These are phyloP conservation scores for Sporothrix phasma DNA, from an alignment of 2,329 filamentous ascomycete genomes.

Conservation along the genomic window DNA sequence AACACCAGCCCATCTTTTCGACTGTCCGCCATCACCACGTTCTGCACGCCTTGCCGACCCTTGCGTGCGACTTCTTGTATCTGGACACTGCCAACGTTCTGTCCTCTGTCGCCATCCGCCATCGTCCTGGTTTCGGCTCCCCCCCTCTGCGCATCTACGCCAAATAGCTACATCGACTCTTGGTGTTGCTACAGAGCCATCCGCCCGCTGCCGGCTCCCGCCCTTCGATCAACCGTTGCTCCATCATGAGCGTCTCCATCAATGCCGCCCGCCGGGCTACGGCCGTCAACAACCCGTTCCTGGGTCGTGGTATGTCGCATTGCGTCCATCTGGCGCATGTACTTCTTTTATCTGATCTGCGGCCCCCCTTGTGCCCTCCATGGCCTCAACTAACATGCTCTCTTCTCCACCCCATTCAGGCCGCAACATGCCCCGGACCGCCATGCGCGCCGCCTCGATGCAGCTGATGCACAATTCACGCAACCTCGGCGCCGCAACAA, in stretches of 20 bases:
- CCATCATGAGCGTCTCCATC: slow-evolving; percentile 46
- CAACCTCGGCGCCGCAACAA: slow-evolving; percentile 36
- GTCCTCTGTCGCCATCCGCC: not conserved
- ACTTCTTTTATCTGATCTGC: not conserved
- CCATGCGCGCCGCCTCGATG: slow-evolving; percentile 37
- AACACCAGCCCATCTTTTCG: not conserved
- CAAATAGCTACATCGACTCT: not conserved
- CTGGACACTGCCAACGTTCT: not conserved
- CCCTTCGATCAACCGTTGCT: not conserved
- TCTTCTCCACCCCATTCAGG: slow-evolving; percentile 26
- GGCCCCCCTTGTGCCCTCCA: slow-evolving; percentile 18
- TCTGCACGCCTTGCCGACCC: not conserved
- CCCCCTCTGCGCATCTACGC: not conserved
- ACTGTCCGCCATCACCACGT: not conserved
- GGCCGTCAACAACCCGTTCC: slow-evolving; percentile 42
- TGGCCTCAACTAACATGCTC: slow-evolving; percentile 19
- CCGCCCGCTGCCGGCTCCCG: not conserved
- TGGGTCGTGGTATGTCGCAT: slow-evolving; percentile 34
- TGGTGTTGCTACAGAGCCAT: not conserved
- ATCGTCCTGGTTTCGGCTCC: not conserved
- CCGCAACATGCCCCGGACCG: slow-evolving; percentile 35
- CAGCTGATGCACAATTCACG: slow-evolving; percentile 38
- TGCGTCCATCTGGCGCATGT: not conserved
- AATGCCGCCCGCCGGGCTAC: slow-evolving; percentile 43
- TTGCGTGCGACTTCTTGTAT: not conserved